phyloP scores from a whole-genome alignment of 2,329 filamentous ascomycete species.

The Hypoxylon sp. region DNA sequence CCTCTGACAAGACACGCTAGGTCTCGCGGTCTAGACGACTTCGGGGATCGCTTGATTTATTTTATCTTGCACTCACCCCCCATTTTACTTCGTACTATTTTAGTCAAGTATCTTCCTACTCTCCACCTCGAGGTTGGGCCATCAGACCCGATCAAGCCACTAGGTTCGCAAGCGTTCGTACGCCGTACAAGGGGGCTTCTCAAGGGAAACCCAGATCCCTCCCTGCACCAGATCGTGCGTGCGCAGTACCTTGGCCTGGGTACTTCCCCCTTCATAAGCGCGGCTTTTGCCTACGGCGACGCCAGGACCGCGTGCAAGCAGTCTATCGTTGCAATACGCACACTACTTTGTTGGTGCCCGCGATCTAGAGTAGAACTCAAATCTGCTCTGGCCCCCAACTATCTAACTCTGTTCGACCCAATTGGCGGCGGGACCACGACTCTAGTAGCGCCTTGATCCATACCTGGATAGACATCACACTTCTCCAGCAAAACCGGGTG shows the following conservation, averaged over 20 bases:
- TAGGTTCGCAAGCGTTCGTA: constrained; percentile 31
- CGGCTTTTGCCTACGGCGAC: constrained; percentile 17
- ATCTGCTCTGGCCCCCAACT: constrained; percentile 38
- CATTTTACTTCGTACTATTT: constrained; percentile 42
- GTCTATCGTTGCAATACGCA: constrained; percentile 32
- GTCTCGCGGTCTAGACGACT: constrained; percentile 41
- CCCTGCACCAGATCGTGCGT: constrained; percentile 35
- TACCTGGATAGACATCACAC: constrained; percentile 23
- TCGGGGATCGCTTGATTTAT: constrained; percentile 41
- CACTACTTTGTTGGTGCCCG: constrained; percentile 34
- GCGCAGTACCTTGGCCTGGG: constrained; percentile 14
- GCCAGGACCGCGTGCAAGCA: constrained; percentile 24
- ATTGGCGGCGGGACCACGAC: constrained; percentile 35
- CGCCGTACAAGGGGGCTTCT: constrained; percentile 26
- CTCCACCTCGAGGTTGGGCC: constrained; percentile 37
- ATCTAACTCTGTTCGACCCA: constrained; percentile 35
- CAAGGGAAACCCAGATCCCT: constrained; percentile 33
- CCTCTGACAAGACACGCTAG: constrained; percentile 40
- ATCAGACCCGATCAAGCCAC: constrained; percentile 24
- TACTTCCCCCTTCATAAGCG: constrained; percentile 22
- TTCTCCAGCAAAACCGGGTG: constrained; percentile 44
- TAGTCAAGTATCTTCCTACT: constrained; percentile 40
- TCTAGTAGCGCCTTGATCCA: constrained; percentile 35
- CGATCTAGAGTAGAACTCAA: constrained; percentile 40
- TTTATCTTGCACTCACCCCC: constrained; percentile 33